These are phyloP conservation scores for Raffaelea ambrosiae DNA, from an alignment of 2,329 filamentous ascomycete genomes.

Conservation along the genomic window DNA sequence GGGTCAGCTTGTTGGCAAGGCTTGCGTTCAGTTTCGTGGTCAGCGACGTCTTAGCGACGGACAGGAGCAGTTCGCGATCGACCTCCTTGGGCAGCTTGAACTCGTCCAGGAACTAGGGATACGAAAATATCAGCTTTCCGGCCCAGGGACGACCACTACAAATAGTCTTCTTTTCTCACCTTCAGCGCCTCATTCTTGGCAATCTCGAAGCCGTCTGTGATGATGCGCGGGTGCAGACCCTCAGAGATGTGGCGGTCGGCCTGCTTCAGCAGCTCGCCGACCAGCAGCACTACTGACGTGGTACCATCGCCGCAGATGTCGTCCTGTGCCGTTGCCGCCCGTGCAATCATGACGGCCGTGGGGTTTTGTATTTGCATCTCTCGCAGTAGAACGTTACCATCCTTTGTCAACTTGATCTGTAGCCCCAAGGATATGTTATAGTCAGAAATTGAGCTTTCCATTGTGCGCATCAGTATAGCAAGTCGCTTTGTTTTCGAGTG, in stretches of 20 bases:
- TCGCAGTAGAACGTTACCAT: slow-evolving; percentile 78
- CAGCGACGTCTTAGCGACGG: slow-evolving; percentile 86
- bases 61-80: slow-evolving; percentile 88
- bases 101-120: slow-evolving; percentile 69
- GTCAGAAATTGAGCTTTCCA: too few relatives aligned
- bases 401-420: slow-evolving; percentile 97
- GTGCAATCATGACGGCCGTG: slow-evolving; percentile 77
- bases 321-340: slow-evolving; percentile 91
- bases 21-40: slow-evolving; percentile 89
- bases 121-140: neutral
- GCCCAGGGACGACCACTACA: too few relatives aligned
- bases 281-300: slow-evolving; percentile 88
- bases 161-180: slow-evolving; percentile 32
- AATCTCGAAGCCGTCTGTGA: slow-evolving; percentile 96
- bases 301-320: slow-evolving; percentile 98
- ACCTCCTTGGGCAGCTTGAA: slow-evolving; percentile 88
- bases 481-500: too few relatives aligned
- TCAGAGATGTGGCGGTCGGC: slow-evolving; percentile 93
- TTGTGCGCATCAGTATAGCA: too few relatives aligned
- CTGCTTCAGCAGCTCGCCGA: slow-evolving; percentile 96
- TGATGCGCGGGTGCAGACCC: slow-evolving; percentile 91
- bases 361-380: slow-evolving; percentile 97
- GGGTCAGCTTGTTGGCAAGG: slow-evolving; percentile 83
- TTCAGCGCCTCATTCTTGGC: slow-evolving; percentile 89
- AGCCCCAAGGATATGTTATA: too few relatives aligned